phyloP scores from a whole-genome alignment of 768 basidiomycete genomes.

The Lentinula boryana region DNA sequence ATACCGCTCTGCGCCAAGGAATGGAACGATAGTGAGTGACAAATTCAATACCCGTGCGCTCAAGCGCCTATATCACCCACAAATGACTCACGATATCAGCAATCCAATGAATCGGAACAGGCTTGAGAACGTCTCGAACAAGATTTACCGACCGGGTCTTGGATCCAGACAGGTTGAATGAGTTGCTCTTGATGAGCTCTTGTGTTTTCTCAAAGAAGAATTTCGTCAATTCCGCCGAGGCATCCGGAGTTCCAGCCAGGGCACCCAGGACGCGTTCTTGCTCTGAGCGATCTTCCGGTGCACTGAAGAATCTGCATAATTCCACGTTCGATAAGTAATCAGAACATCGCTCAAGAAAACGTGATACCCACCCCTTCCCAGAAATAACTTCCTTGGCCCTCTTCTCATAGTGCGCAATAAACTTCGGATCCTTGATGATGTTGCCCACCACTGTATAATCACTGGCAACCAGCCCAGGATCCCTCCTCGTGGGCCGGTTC shows the following conservation, averaged over 20 bases:
- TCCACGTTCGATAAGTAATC: not conserved
- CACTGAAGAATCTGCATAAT: constrained; percentile 57
- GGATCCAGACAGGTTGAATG: constrained; percentile 53
- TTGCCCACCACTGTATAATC: constrained; percentile 47
- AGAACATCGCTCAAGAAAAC: not conserved
- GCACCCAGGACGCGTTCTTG: constrained; percentile 40
- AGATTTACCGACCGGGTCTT: constrained; percentile 55
- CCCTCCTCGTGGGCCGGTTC: constrained; percentile 34
- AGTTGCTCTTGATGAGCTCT: constrained; percentile 46
- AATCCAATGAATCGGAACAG: constrained; percentile 64
- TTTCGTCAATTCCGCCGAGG: constrained; percentile 41
- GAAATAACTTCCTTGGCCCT: constrained; percentile 49
- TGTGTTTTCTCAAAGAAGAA: constrained; percentile 66
- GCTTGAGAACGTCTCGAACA: constrained; percentile 60
- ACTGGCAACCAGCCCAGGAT: constrained; percentile 24
- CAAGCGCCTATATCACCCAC: constrained; percentile 17
- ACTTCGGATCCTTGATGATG: constrained; percentile 44
- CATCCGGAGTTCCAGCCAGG: constrained; percentile 41
- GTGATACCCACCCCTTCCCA: constrained; percentile 49
- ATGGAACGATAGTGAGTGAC: not conserved
- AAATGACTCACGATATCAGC: constrained; percentile 52
- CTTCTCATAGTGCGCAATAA: constrained; percentile 41
- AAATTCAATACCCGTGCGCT: not conserved
- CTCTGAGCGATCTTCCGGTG: constrained; percentile 42
- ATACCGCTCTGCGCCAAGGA: constrained; percentile 54